Evolutionary conservation across 768 basidiomycete genomes (phyloP).

Genomic region (Lactifluus pinguis): DNA sequence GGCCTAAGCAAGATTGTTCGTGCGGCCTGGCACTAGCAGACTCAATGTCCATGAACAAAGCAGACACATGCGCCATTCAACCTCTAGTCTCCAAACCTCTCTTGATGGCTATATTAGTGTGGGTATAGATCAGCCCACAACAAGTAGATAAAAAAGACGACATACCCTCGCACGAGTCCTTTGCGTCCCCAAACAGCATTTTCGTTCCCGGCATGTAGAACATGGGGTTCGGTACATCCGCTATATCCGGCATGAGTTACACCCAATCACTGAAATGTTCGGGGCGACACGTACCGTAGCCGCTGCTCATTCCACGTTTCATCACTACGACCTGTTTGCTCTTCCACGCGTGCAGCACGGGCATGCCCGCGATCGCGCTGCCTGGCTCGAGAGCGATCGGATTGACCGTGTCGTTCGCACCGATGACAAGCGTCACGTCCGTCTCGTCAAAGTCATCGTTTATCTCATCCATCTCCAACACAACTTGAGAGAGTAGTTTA

Average conservation of each 20-base stretch:
- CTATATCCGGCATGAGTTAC: conserved; percentile 28
- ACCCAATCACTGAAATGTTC: background rate
- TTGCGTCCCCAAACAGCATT: conserved; percentile 91
- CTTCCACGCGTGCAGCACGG: conserved; percentile 89
- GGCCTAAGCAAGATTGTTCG: background rate
- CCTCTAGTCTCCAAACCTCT: conserved; percentile 25
- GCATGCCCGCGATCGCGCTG: conserved; percentile 87
- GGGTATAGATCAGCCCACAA: background rate
- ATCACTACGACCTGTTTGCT: conserved; percentile 88
- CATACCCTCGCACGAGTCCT: conserved; percentile 78
- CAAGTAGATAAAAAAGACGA: background rate
- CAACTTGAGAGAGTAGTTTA: conserved; percentile 40
- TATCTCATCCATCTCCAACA: conserved; percentile 91
- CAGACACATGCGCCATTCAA: background rate
- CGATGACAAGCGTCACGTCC: conserved; percentile 85
- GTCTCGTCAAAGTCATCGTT: conserved; percentile 87
- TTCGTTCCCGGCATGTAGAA: conserved; percentile 87
- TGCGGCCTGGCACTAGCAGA: background rate
- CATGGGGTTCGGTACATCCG: conserved; percentile 89
- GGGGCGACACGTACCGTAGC: conserved; percentile 50
- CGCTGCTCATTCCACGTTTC: conserved; percentile 86
- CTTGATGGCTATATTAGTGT: conserved; percentile 26
- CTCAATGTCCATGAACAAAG: background rate
- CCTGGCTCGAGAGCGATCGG: conserved; percentile 83
- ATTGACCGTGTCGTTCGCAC: conserved; percentile 89